These are phyloP conservation scores for Arachnopeziza araneosa DNA, from an alignment of 2,329 filamentous ascomycete species.

Conservation along the genomic window DNA sequence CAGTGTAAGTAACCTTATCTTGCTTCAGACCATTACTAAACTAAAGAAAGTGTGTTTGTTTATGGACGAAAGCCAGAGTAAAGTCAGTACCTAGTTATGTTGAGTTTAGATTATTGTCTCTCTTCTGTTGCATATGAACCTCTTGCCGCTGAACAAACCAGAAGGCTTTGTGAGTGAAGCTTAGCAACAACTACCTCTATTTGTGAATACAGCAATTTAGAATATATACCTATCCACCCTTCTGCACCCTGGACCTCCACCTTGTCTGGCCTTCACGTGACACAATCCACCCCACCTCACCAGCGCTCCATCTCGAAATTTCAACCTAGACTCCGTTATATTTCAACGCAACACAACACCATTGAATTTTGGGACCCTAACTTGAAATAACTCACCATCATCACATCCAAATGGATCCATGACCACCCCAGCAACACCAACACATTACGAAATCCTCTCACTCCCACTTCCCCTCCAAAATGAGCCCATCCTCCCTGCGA, in stretches of 20 bases:
- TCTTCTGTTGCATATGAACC: not conserved
- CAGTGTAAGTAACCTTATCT: not conserved
- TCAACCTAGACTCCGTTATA: no score
- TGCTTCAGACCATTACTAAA: not conserved
- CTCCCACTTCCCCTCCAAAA: conserved; percentile 46
- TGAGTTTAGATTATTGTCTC: not conserved
- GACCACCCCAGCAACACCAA: conserved; percentile 30
- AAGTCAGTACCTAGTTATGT: not conserved
- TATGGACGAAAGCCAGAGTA: not conserved
- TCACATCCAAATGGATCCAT: not conserved
- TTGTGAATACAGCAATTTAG: no score
- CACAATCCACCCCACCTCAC: no score
- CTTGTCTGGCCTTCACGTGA: no score
- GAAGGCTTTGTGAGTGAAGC: no score
- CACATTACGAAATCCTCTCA: conserved; percentile 56
- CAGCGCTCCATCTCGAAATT: no score
- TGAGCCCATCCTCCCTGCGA: conserved; percentile 37
- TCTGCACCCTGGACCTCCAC: no score
- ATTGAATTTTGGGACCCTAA: no score
- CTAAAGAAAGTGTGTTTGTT: not conserved
- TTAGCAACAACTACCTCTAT: no score
- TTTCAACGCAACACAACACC: no score
- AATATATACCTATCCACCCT: no score
- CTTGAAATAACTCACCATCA: no score
- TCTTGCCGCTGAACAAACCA: not conserved